A percentile compares a stretch with the other conserved stretches of the same genome.
Conservation (phyloP, 2,329 filamentous ascomycete genomes). For the Helotiales sp. region DNA sequence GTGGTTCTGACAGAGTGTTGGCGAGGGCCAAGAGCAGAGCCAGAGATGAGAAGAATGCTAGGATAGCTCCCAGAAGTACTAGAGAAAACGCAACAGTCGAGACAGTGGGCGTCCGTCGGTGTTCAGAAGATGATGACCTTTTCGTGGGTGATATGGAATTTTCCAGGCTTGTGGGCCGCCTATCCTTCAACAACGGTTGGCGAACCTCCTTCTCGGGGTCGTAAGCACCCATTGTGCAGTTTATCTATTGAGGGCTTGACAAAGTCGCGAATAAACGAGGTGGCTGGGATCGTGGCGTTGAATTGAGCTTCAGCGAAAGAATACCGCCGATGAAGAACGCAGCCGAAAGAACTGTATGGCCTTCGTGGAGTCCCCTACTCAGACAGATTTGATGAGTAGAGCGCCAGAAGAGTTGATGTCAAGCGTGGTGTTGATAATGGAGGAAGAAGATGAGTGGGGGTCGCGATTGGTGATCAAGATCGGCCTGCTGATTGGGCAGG, state of each 20-base stretch:
- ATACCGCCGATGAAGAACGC: neutral
- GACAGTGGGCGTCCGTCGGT: neutral
- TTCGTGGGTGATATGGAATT: neutral
- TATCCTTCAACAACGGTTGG: neutral
- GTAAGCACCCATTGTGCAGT: neutral
- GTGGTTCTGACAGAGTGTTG: neutral
- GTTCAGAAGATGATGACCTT: neutral
- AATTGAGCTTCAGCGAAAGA: neutral
- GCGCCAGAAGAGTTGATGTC: neutral
- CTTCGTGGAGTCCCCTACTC: neutral
- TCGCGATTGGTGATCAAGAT: neutral
- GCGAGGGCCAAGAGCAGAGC: neutral
- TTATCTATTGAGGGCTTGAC: neutral
- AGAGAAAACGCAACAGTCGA: neutral
- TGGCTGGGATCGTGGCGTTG: neutral
- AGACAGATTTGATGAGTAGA: neutral
- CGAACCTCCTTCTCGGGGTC: constrained; percentile 7
- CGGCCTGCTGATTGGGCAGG: neutral
- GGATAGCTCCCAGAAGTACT: neutral
- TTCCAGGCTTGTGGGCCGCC: neutral
- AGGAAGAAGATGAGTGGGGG: neutral
- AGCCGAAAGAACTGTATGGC: neutral
- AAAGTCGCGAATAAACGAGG: neutral
- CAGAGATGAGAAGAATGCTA: neutral
- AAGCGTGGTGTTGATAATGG: neutral